Base-by-base conservation (phyloP, 768 basidiomycete genomes). In the Xerocomellus chrysenteron region DNA sequence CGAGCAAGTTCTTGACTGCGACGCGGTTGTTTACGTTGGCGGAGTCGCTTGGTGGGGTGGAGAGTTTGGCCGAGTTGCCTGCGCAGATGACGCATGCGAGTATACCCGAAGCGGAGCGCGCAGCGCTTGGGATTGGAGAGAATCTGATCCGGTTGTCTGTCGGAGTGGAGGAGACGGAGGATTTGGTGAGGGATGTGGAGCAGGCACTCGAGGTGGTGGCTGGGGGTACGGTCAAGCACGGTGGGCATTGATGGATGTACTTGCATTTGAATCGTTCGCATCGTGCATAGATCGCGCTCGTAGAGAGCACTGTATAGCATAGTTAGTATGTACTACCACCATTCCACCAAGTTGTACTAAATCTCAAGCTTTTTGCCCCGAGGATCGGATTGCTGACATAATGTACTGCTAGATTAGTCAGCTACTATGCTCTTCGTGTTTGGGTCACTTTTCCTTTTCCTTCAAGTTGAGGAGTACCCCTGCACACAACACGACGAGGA, bases 11-110 rank as follows among this genome's bases (percentile, higher is more conserved):
- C 75, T 68, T 95, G 54, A 82, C 81, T 0, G 70, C 81, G 0
- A 78, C 85, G 5, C 71, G 82, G 28, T 67, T 95, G 35, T 94
- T 94, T 66, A 80, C 86, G 26, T 78, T 98, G 13, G 95, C 94
- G 1, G 94, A 95, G 80, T 86, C 84, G 26, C 74, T 98, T 5
- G 96, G 96, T 2, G 96, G 94, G 0, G 92, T 97, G 6, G 96
- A 98, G 80, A 88, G 86, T 69, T 74, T 98, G 35, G 90, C 90
- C 0, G 94, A 98, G 71, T 79, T 90, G 44, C 95, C 94, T 0
- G 84, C 86, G 43, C 76, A 78, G 73, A 97, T 97, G 94, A 96
- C 93, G 9, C 95, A 97, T 69, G 86, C 83, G 2, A 82, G 82
- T 48, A 84, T 92, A 47, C 87, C 91, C 0, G 78, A 80, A 26